phyloP scores from a whole-genome alignment of 2,329 filamentous ascomycete species.

The Ploettnerulaceae sp. region DNA sequence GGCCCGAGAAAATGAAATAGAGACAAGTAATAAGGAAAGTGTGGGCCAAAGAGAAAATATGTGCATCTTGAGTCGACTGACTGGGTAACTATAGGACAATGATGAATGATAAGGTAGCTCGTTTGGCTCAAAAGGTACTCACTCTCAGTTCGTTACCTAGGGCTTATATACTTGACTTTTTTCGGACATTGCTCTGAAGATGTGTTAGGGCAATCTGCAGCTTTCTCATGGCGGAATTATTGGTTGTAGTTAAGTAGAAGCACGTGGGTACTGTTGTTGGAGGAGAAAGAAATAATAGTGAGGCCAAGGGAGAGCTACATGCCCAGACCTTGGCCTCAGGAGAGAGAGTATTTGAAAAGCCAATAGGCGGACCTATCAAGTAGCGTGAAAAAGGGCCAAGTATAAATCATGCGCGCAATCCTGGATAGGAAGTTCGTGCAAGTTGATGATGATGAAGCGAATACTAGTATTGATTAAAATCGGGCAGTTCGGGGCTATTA shows the following conservation, averaged over 20 bases:
- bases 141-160: background rate
- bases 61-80: slow-evolving; percentile 5
- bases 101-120: background rate
- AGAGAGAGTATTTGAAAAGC: background rate
- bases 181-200: background rate
- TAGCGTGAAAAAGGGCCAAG: background rate
- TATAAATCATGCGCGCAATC: background rate
- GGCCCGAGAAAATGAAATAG: too few relatives aligned
- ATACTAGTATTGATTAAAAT: background rate
- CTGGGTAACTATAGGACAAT: background rate
- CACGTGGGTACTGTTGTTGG: slow-evolving; percentile 1
- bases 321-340: slow-evolving; percentile 1
- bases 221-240: background rate
- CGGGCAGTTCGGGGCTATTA: too few relatives aligned
- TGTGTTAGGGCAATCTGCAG: background rate
- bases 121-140: slow-evolving; percentile 2
- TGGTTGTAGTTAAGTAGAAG: background rate
- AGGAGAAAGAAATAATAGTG: background rate
- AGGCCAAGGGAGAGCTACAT: background rate
- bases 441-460: background rate
- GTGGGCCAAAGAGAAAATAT: background rate
- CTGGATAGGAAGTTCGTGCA: slow-evolving; percentile 1
- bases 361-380: slow-evolving; percentile 1
- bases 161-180: background rate
- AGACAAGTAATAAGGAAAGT: background rate